Conservation (phyloP, 352 stramenopile species). For the Blastocystis sp. region DNA sequence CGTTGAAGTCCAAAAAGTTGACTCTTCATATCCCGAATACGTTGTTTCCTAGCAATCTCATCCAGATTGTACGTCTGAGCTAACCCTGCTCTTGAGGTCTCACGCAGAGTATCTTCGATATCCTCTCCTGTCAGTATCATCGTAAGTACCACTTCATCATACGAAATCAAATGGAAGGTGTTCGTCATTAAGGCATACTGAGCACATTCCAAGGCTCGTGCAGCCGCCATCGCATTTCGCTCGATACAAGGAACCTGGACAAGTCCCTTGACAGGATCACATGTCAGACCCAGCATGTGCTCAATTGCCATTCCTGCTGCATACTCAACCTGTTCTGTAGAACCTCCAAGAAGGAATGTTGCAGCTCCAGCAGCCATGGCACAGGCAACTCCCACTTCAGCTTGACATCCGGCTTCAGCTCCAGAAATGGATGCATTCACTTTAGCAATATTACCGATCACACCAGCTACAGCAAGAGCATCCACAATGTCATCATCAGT, state of each 20-base stretch:
- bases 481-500: slow-evolving; percentile 68
- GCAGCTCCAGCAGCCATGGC: slow-evolving; percentile 69
- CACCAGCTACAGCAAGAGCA: slow-evolving; percentile 64
- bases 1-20: neutral
- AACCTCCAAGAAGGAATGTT: slow-evolving; percentile 65
- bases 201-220: slow-evolving; percentile 68
- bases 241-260: slow-evolving; percentile 71
- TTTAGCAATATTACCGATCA: slow-evolving; percentile 69
- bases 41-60: slow-evolving; percentile 23
- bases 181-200: slow-evolving; percentile 47
- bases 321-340: slow-evolving; percentile 69
- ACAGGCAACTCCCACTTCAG: slow-evolving; percentile 69
- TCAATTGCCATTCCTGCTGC: slow-evolving; percentile 70
- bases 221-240: slow-evolving; percentile 70
- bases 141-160: slow-evolving; percentile 47
- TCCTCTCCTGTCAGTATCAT: slow-evolving; percentile 61
- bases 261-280: slow-evolving; percentile 69
- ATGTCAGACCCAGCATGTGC: slow-evolving; percentile 69
- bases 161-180: slow-evolving; percentile 28
- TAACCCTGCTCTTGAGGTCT: slow-evolving; percentile 50
- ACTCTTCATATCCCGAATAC: neutral
- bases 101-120: slow-evolving; percentile 47
- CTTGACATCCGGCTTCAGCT: slow-evolving; percentile 70
- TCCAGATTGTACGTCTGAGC: slow-evolving; percentile 63
- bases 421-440: slow-evolving; percentile 70